Conservation (phyloP, 805 yeast species). For the Candida arabinofermentans region DNA sequence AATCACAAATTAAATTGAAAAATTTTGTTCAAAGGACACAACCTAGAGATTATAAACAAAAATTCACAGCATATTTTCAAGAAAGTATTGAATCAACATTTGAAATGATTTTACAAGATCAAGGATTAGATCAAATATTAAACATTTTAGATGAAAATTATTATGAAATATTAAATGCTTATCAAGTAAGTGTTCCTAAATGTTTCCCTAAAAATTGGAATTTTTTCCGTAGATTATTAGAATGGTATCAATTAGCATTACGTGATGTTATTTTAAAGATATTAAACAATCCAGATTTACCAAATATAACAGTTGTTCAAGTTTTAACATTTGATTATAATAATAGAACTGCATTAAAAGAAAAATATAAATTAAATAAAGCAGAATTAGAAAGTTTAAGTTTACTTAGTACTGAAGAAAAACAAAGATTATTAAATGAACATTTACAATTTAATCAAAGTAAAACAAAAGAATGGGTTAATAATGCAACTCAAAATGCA, state of each 20-base stretch:
- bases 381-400: slow-evolving; percentile 50
- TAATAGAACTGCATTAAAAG: slow-evolving; percentile 51
- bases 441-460: slow-evolving; percentile 65
- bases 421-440: slow-evolving; percentile 70
- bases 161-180: slow-evolving; percentile 70
- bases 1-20: slow-evolving; percentile 20
- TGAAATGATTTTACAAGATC: slow-evolving; percentile 56
- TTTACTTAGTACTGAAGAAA: slow-evolving; percentile 49
- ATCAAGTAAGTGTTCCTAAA: slow-evolving; percentile 50
- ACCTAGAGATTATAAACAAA: slow-evolving; percentile 56
- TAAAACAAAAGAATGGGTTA: slow-evolving; percentile 85
- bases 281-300: slow-evolving; percentile 50
- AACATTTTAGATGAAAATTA: slow-evolving; percentile 73
- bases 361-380: slow-evolving; percentile 46
- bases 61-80: slow-evolving; percentile 56
- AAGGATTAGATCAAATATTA: slow-evolving; percentile 44
- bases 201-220: slow-evolving; percentile 77
- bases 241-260: slow-evolving; percentile 63
- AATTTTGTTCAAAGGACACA: slow-evolving; percentile 38
- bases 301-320: slow-evolving; percentile 67
- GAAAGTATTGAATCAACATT: slow-evolving; percentile 65
- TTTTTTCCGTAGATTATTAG: slow-evolving; percentile 55
- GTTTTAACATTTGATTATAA: slow-evolving; percentile 76
- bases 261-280: slow-evolving; percentile 58
- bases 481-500: slow-evolving; percentile 35